Conservation (phyloP, 2,329 filamentous ascomycete genomes). For the Zymoseptoria ardabiliae region DNA sequence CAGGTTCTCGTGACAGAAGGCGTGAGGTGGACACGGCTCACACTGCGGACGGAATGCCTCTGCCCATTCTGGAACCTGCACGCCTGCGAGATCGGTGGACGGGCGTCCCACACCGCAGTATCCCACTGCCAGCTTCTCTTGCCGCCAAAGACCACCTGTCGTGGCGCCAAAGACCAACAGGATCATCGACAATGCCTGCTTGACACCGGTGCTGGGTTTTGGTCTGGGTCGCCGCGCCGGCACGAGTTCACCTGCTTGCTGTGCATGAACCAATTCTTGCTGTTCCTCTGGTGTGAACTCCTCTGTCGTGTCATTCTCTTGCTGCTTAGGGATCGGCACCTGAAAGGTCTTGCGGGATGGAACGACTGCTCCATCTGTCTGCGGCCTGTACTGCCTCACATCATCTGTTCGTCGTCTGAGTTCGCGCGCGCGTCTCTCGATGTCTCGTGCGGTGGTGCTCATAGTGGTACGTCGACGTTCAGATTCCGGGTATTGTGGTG, state of each 20-base stretch:
- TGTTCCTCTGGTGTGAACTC: constrained; percentile 93
- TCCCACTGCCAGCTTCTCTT: constrained; percentile 93
- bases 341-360: constrained; percentile 54
- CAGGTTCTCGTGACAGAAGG: constrained; percentile 75
- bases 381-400: constrained; percentile 38
- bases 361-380: constrained; percentile 47
- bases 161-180: constrained; percentile 61
- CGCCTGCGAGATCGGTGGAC: constrained; percentile 50
- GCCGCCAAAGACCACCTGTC: constrained; percentile 76
- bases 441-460: constrained; percentile 31
- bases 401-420: constrained; percentile 38
- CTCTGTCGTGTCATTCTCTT: constrained; percentile 62
- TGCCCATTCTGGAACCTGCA: constrained; percentile 66
- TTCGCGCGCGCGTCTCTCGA: constrained; percentile 36
- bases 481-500: constrained; percentile 54
- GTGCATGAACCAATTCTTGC: constrained; percentile 67
- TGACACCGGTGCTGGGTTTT: constrained; percentile 40
- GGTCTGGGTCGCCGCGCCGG: constrained; percentile 34
- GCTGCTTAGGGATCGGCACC: constrained; percentile 42
- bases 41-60: constrained; percentile 69
- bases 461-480: constrained; percentile 47
- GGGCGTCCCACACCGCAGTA: constrained; percentile 78
- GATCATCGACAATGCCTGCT: constrained; percentile 63
- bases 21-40: constrained; percentile 83
- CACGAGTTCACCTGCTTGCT: constrained; percentile 41